Evolutionary conservation across 768 basidiomycete species (phyloP), one percentile per base, ranked within the genome.

Genomic region (Psilocybe tampanensis): DNA sequence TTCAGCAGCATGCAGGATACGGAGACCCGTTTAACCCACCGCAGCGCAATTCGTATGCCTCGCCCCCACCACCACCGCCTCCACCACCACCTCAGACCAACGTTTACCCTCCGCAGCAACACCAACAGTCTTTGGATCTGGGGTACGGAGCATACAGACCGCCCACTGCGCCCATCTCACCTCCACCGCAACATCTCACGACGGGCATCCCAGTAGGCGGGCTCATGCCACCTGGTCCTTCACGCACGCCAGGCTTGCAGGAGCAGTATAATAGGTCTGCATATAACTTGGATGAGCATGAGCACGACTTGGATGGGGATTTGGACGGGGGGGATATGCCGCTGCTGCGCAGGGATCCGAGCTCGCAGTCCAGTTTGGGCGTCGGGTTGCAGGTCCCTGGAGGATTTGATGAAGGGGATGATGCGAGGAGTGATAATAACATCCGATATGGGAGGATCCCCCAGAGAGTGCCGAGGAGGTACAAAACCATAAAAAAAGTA

Each of bases 401-500:
- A 7, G 75, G 71, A 3, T 83, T 80, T 58, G 74, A 72, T 44
- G 68, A 58, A 36, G 60, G 68, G 44, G 55, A 45, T 8, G 34
- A 7, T 9, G 43, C 18, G 33, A 64, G 67, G 39, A 68, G 70
- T 17, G 60, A 79, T 45, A 81, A 66, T 65, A 88, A 90, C 59
- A 91, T 92, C 55, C 80, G 93, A 18, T 98, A 96, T 68, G 95
- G 96, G 0, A 77, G 88, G 11, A 94, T 97, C 56, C 95, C 96
- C 0, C 92, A 95, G 67, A 81, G 95, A 21, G 90, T 97, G 1
- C 89, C 94, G 0, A 76, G 96, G 47, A 76, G 95, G 50, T 87
- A 94, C 78, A 96, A 95, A 80, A 98, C 95, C 0, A 86, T 94
- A 70, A 98, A 97, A 77, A 86, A 86, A 68, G 91, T 96, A 63